Evolutionary conservation across 768 basidiomycete species (phyloP), one percentile per base, ranked within the genome.

Genomic region (Xerocomellus amylosporus): DNA sequence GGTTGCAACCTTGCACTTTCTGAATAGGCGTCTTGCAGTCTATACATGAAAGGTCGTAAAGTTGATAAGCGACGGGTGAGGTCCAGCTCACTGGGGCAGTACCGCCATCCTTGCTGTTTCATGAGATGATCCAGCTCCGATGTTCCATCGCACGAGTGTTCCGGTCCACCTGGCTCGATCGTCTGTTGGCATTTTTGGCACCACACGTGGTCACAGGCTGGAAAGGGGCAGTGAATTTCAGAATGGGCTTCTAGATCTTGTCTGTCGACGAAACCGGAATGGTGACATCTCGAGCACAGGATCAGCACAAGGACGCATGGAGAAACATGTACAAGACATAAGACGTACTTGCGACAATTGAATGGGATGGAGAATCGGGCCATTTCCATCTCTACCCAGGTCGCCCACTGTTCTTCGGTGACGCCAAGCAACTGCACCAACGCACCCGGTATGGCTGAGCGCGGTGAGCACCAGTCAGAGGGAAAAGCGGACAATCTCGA

Each of bases 91-190:
- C 84, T 82, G 49, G 86, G 82, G 60, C 86, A 87, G 58, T 78
- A 76, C 55, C 79, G 82, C 85, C 86, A 87, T 5, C 85, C 83
- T 44, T 75, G 66, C 50, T 73, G 60, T 40, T 69, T 64, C 79
- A 85, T 78, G 28, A 84, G 64, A 47, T 77, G 71, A 13, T 78
- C 74, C 19, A 86, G 68, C 56, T 86, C 84, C 1, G 74, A 69
- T 1, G 78, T 71, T 12, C 81, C 83, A 53, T 85, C 84, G 59
- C 85, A 87, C 1, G 80, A 80, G 60, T 85, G 82, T 46, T 69
- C 64, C 5, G 73, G 70, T n/a, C 71, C 76, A 24, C 54, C 65
- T 10, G 67, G 33, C 0, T 62, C 64, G 24, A 75, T 53, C 54
- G 68, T 39, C 53, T 82, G 79, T 46, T 77, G 77, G 63, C 86